Evolutionary conservation across 495 filamentous ascomycete species (phyloP).

Genomic region (Emericellopsis terricola): DNA sequence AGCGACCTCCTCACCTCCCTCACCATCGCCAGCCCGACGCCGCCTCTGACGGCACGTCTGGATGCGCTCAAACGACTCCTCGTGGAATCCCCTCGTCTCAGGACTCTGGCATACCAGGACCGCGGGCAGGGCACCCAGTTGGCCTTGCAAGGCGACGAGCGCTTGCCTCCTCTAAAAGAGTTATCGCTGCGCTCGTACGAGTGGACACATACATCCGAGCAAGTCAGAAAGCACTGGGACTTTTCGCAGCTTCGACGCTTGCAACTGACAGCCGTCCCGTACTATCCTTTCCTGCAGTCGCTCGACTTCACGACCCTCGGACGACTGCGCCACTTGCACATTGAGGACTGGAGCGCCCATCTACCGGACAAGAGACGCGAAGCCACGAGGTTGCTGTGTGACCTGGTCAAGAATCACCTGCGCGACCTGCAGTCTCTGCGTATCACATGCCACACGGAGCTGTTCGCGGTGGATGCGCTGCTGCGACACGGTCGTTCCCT

Average conservation of each 20-base stretch:
- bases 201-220: constrained; percentile 11
- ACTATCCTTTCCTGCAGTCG: constrained; percentile 11
- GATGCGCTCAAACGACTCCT: constrained; percentile 12
- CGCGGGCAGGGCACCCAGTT: constrained; percentile 12
- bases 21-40: constrained; percentile 9
- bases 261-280: constrained; percentile 11
- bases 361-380: constrained; percentile 5
- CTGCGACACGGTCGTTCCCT: constrained; percentile 8
- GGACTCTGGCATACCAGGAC: constrained; percentile 11
- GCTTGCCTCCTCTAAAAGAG: constrained; percentile 12
- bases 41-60: constrained; percentile 9
- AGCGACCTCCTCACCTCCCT: constrained; percentile 8
- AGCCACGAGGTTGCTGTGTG: constrained; percentile 7
- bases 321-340: constrained; percentile 7
- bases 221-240: constrained; percentile 12
- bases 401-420: constrained; percentile 7
- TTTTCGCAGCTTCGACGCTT: constrained; percentile 11
- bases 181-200: constrained; percentile 14
- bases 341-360: constrained; percentile 11
- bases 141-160: constrained; percentile 9
- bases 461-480: constrained; percentile 9
- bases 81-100: constrained; percentile 5
- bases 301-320: constrained; percentile 7
- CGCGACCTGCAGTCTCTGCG: constrained; percentile 6
- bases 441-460: constrained; percentile 7